Percentiles rank a stretch among this genome's conserved stretches.
Evolutionary conservation across 768 basidiomycete genomes (phyloP).

Genomic region (Dioszegia aurantiaca): DNA sequence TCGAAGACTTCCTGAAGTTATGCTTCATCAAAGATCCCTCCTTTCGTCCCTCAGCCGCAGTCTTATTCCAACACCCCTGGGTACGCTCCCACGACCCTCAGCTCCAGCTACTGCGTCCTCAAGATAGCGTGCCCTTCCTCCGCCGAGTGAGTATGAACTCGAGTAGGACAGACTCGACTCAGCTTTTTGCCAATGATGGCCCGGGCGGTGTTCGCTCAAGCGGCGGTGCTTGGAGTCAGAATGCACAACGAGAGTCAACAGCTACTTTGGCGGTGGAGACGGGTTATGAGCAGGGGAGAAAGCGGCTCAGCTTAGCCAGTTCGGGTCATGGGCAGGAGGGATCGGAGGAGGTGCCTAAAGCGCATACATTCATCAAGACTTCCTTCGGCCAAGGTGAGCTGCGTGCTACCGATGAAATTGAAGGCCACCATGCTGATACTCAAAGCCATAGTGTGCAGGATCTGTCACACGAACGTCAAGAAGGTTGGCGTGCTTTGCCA

Average conservation of each 20-base stretch:
- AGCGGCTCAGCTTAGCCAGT: conserved; percentile 54
- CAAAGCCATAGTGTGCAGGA: conserved; percentile 78
- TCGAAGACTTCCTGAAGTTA: conserved; percentile 73
- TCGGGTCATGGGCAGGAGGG: conserved; percentile 45
- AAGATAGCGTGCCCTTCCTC: conserved; percentile 93
- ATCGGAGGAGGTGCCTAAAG: conserved; percentile 53
- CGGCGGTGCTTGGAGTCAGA: not conserved
- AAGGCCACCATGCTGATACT: not conserved
- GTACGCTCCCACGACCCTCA: conserved; percentile 8
- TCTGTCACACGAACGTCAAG: conserved; percentile 76
- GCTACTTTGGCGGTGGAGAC: not conserved
- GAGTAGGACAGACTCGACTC: conserved; percentile 62
- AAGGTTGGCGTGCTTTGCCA: conserved; percentile 83
- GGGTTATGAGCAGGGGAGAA: conserved; percentile 42
- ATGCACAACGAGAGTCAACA: conserved; percentile 5
- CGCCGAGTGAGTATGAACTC: conserved; percentile 84
- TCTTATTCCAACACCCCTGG: conserved; percentile 88
- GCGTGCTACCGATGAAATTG: not conserved
- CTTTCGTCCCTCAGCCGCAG: conserved; percentile 76
- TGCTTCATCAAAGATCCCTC: conserved; percentile 89
- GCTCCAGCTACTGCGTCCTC: conserved; percentile 71
- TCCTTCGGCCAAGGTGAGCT: conserved; percentile 84
- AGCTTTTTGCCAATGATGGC: conserved; percentile 25
- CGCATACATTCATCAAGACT: conserved; percentile 85
- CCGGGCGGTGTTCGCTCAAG: not conserved